Base-by-base conservation (phyloP, 108 stramenopile species). In the Heterococcus sp. region DNA sequence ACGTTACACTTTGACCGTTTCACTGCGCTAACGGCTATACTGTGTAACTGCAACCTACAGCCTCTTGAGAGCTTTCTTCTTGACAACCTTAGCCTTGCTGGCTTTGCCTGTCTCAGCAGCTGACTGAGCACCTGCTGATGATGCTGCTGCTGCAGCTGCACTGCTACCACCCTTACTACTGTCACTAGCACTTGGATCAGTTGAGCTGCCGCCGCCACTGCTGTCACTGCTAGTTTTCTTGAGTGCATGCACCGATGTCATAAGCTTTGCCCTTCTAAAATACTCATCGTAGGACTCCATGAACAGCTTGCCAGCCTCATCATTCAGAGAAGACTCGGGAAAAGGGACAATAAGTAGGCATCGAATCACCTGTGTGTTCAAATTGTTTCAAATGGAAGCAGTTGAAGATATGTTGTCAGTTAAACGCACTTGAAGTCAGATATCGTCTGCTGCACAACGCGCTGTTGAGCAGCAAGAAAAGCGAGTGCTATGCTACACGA, bases 241-340 rank as follows among this genome's bases (percentile, higher is more conserved):
- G 80, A 84, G 2, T 80, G 80, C 80, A 34, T 99, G 98, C n/a
- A 99, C 93, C 67, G 91, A 86, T 26, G 97, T 94, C 93, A 97
- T 88, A 31, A 99, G 85, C 71, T 75, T 88, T 1, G 96, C 97
- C 30, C 96, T 89, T 73, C 91, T 90, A 2, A 93, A 91, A 85
- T 95, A 99, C 82, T 99, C 97, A 36, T 95, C 94, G 83, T 99
- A 99, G 82, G 91, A 92, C 58, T 96, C 96, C 96, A 99, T 97
- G 85, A 99, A 99, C 29, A 95, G 87, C 81, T 94, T 95, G 2
- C 98, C 97, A 11, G 98, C 98, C 75, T 99, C 98, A 70, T 98
- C 97, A 80, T 99, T 99, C 75, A 99, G 87, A 72, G 93, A 92
- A 40, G 92, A 93, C 86, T 99, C 98, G 1, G 98, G 96, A 76